Base-by-base conservation (phyloP, 495 filamentous ascomycete genomes). In the Apodospora peruviana region DNA sequence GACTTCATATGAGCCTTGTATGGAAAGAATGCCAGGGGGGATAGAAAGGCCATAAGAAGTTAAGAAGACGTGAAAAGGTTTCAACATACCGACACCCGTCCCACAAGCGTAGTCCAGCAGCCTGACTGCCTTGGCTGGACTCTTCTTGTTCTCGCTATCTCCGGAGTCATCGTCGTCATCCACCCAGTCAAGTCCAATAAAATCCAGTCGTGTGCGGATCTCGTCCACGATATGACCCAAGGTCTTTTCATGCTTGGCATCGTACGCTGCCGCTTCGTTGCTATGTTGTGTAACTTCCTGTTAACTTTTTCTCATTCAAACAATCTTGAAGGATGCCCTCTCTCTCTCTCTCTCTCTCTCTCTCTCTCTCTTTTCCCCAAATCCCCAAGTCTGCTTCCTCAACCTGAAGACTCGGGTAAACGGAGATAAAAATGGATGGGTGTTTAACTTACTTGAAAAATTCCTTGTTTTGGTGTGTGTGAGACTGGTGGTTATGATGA, bases 71-170 rank as follows among this genome's bases (percentile, higher is more conserved):
- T 1, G 14, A 4, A 34, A 34, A 27, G 27, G 27, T 7, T 32
- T 32, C 9, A 5, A 24, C 44, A 2, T 45, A 52, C 87, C 71
- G 52, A 73, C 47, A 4, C 86, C 87, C 16, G 85, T 81, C 3
- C 87, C 87, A 50, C 84, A 88, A 39, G 87, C 87, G 65, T 89
- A 91, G 53, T 91, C 87, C 9, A 91, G 67, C 42, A 88, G 57
- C 25, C 75, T 72, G 37, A 86, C 68, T 22, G 76, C 65, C 47
- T 72, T 70, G 37, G 55, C 65, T n/a, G 67, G 58, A 10, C 61
- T 58, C 2, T 56, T 44, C 14, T 62, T 47, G 8, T 45, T 50
- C 11, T 53, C 57, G 23, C 73, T 75, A 19, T 49, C 56, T n/a
- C n/a, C n/a, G 1, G 53, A 48, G 23, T 55, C 53, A 19, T 57